These are phyloP conservation scores for Rhizopogon rudus DNA, from an alignment of 768 basidiomycete genomes.

Conservation along the genomic window DNA sequence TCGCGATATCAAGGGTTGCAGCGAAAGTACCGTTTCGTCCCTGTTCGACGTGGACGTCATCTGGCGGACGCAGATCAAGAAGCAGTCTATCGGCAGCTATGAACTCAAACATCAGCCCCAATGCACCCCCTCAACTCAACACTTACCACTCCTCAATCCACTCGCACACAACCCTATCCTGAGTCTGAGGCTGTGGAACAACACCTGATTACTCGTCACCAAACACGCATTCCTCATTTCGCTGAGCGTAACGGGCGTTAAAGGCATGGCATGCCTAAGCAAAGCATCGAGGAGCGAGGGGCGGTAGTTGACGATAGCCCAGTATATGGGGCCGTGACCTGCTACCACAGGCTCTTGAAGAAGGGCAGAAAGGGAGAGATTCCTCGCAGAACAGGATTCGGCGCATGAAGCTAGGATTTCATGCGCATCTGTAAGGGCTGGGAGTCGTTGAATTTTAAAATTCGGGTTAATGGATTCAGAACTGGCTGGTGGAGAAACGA, in stretches of 20 bases:
- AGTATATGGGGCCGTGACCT: slow-evolving; percentile 25
- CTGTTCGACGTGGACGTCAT: slow-evolving; percentile 49
- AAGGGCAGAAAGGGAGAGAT: slow-evolving; percentile 32
- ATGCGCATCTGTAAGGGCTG: not conserved
- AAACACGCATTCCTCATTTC: slow-evolving; percentile 70
- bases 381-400: slow-evolving; percentile 49
- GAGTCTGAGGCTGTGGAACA: slow-evolving; percentile 24
- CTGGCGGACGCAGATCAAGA: slow-evolving; percentile 36
- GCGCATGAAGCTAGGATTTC: slow-evolving; percentile 55
- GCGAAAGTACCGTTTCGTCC: slow-evolving; percentile 45
- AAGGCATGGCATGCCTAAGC: slow-evolving; percentile 43
- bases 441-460: not conserved
- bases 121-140: not conserved
- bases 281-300: slow-evolving; percentile 43
- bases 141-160: slow-evolving; percentile 18
- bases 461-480: slow-evolving; percentile 12
- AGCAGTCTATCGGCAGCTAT: slow-evolving; percentile 41
- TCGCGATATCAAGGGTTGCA: slow-evolving; percentile 44
- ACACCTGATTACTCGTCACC: slow-evolving; percentile 17
- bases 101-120: not conserved
- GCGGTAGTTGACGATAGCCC: slow-evolving; percentile 31
- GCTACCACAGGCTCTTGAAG: slow-evolving; percentile 20
- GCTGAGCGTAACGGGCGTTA: slow-evolving; percentile 38
- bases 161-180: slow-evolving; percentile 10
- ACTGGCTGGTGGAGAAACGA: slow-evolving; percentile 14